phyloP scores from a whole-genome alignment of 1,284 basidiomycete species.

The Ceratobasidium sp. region DNA sequence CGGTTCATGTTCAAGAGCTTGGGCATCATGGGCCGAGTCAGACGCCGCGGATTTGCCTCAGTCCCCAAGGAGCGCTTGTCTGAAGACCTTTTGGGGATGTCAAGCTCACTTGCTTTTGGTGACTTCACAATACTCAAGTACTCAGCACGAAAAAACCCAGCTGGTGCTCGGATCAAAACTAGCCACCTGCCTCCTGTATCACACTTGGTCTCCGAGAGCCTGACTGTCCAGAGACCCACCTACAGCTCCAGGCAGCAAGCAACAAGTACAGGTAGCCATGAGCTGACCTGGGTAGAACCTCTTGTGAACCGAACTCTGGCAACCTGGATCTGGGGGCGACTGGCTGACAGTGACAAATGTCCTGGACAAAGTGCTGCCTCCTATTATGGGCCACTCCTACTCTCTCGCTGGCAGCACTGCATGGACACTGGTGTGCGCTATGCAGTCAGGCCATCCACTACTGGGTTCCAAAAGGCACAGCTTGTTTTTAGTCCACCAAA shows the following conservation, averaged over 20 bases:
- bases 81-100: neutral
- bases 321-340: neutral
- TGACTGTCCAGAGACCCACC: too few relatives aligned
- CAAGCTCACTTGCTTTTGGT: neutral
- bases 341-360: neutral
- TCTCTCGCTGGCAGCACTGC: neutral
- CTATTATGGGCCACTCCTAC: neutral
- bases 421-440: neutral
- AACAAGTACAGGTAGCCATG: too few relatives aligned
- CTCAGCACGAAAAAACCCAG: conserved; percentile 14
- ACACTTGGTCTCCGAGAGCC: too few relatives aligned
- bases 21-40: neutral
- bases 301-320: neutral
- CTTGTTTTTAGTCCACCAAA: neutral
- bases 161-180: conserved; percentile 24
- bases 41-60: neutral
- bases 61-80: neutral
- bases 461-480: neutral
- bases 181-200: neutral
- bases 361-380: too few relatives aligned
- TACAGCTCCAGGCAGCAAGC: too few relatives aligned
- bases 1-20: conserved; percentile 22
- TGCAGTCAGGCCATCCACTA: neutral
- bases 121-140: conserved; percentile 19
- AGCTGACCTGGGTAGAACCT: neutral